Base-by-base conservation (phyloP, 1,284 basidiomycete species). In the Hypsizygus ulmarius region DNA sequence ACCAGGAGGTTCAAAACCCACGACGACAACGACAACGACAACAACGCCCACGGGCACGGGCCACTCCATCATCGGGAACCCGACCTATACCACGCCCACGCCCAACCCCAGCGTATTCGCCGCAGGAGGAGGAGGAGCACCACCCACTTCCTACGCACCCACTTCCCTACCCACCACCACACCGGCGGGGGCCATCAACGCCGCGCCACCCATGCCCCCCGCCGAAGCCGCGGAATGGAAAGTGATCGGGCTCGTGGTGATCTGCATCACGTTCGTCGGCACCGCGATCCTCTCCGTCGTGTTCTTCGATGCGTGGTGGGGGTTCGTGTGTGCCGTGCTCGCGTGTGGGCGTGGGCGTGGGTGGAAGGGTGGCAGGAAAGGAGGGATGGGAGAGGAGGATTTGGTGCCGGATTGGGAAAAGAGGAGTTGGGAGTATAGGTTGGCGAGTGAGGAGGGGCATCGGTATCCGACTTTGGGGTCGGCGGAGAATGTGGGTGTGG, bases 251-350 rank as follows among this genome's bases (percentile, higher is more conserved):
- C 76, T 87, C 50, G 74, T 75, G 5, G 73, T 85, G 49, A 76
- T 84, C 52, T 71, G 73, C 15, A 72, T 87, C 55, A 78, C 72
- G 41, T 70, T 77, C 25, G 68, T 86, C 45, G 79, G 72, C 19
- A 70, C 67, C 3, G 64, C 76, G 43, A 72, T 83, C 54, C 67
- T 85, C 44, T 65, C 73, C 8, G 66, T 78, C 44, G 72, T 82
- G 35, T 86, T 82, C 64, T 86, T 83, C 64, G 83, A 87, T 62
- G 73, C 77, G 19, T 81, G 82, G 74, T 80, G 74, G 72, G 69
- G 73, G 16, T 79, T 84, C 62, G 43, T 83, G 45, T 66, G 71
- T 34, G 80, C 79, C n/a, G n/a, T n/a, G 43, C 55, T 77, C 39
- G 42, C 76, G 35, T 70, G 72, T 41, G 71, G 77, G 38, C 68